Percentiles rank a stretch among this genome's conserved stretches.
phyloP scores from a whole-genome alignment of 2,329 filamentous ascomycete species.

The Claviceps paspali region DNA sequence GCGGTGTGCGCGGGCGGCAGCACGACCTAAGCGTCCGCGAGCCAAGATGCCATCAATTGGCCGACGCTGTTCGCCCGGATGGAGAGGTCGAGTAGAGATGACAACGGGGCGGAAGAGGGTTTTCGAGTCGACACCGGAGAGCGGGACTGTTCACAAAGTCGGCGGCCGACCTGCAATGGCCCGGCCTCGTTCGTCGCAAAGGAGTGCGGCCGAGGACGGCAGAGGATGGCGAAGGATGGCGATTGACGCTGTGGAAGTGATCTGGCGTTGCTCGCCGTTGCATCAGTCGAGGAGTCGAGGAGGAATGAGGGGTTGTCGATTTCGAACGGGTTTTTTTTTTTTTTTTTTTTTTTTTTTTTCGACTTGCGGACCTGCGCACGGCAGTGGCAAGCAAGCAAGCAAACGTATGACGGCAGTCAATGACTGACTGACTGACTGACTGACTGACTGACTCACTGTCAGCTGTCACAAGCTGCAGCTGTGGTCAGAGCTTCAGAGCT shows the following conservation, averaged over 20 bases:
- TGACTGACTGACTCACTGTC: too few relatives aligned
- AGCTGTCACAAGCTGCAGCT: neutral
- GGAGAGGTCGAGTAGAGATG: neutral
- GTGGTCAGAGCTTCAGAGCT: neutral
- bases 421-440: too few relatives aligned
- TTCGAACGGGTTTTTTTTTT: too few relatives aligned
- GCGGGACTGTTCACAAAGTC: neutral
- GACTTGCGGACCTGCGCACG: too few relatives aligned
- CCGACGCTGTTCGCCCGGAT: neutral
- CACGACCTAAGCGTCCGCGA: slow-evolving; percentile 6
- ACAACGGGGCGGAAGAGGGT: neutral
- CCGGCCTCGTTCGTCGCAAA: too few relatives aligned
- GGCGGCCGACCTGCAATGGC: neutral
- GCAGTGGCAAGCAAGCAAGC: neutral
- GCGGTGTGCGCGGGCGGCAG: slow-evolving; percentile 8
- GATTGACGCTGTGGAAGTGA: too few relatives aligned
- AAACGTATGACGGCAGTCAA: neutral
- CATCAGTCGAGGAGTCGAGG: too few relatives aligned
- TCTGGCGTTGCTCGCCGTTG: too few relatives aligned
- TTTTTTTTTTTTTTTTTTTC: too few relatives aligned
- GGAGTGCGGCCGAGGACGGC: too few relatives aligned
- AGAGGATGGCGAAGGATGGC: too few relatives aligned
- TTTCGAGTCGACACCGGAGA: slow-evolving; percentile 4
- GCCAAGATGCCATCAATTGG: slow-evolving; percentile 7
- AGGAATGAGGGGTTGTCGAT: too few relatives aligned